Conservation (phyloP, 2,329 filamentous ascomycete genomes). For the Penicillium italicum region DNA sequence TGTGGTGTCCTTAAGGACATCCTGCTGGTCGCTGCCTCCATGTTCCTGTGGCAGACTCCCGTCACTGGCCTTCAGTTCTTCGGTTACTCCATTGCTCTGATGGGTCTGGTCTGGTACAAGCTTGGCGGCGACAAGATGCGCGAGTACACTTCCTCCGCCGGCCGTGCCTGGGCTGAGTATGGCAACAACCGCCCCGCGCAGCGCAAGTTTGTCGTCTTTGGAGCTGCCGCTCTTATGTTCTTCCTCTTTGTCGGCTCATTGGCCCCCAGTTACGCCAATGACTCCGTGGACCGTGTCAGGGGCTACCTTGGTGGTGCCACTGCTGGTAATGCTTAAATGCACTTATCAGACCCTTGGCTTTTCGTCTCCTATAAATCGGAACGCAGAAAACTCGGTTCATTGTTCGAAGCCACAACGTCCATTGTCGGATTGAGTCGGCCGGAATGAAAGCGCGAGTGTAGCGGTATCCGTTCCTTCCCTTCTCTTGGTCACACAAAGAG, state of each 20-base stretch:
- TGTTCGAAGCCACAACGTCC: not conserved
- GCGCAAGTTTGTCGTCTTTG: conserved; percentile 73
- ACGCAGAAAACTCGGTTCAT: not conserved
- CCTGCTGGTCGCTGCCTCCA: conserved; percentile 70
- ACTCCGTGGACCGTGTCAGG: conserved; percentile 34
- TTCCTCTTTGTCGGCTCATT: conserved; percentile 63
- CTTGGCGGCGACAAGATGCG: conserved; percentile 74
- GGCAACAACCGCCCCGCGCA: conserved; percentile 71
- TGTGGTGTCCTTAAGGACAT: conserved; percentile 87
- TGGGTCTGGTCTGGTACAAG: conserved; percentile 65
- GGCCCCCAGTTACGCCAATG: conserved; percentile 51
- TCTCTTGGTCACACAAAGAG: conserved; percentile 33
- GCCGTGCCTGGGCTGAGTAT: conserved; percentile 81
- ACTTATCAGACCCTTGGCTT: not conserved
- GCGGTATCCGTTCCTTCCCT: not conserved
- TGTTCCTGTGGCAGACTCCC: conserved; percentile 72
- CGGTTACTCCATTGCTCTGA: conserved; percentile 71
- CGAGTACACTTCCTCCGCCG: conserved; percentile 68
- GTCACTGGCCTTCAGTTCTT: conserved; percentile 69
- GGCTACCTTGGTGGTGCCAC: conserved; percentile 36
- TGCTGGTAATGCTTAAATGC: conserved; percentile 32
- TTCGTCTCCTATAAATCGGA: conserved; percentile 2
- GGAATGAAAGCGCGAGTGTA: not conserved
- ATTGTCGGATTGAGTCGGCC: not conserved
- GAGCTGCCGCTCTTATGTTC: conserved; percentile 62